Base-by-base conservation (phyloP, 2,329 filamentous ascomycete species). In the Ophiosphaerella korrae region DNA sequence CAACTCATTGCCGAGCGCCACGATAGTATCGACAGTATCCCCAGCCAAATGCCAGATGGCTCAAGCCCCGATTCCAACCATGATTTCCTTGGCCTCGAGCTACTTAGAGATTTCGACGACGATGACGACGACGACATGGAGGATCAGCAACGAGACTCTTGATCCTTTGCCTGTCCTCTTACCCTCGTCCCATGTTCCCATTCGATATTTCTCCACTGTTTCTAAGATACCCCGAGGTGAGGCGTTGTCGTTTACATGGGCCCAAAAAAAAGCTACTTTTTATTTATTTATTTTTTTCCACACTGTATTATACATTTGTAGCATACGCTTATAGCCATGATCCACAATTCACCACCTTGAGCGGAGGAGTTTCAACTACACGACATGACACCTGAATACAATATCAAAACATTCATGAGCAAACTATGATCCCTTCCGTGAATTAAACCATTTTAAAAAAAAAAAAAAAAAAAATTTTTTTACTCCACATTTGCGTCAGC, bases 31-130 rank as follows among this genome's bases (percentile, higher is more conserved):
- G 51, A 43, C 3, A 64, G 64, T 0, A 14, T 56, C 2, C 48
- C 48, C 13, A 61, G 52, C 36, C n/a, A 52, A 29, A 46, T 29
- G 11, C 51, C 48, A n/a, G 48, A 50, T 8, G 55, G 48, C 18
- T 60, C 57, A 8, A 52, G 14, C 23, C 42, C 57, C 3, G 56
- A 57, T 26, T 34, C 48, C 1, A 63, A 68, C 26, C 62, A 64
- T 18, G 45, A 47, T 5, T 66, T 60, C 40, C 58, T 51, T n/a
- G 68, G 65, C 4, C 60, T 72, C n/a, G 67, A 71, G 23, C 55
- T 72, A n/a, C 62, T 72, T 33, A 52, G 66, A 26, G 57, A 71
- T 31, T 64, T 63, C 23, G 64, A 67, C 31, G 62, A 69, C n/a
- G 69, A 70, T 18, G 64, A 67, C 31, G 62, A 69, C 14, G 69